Base-by-base conservation (phyloP, 2,329 filamentous ascomycete genomes). In the Phoma sp. region DNA sequence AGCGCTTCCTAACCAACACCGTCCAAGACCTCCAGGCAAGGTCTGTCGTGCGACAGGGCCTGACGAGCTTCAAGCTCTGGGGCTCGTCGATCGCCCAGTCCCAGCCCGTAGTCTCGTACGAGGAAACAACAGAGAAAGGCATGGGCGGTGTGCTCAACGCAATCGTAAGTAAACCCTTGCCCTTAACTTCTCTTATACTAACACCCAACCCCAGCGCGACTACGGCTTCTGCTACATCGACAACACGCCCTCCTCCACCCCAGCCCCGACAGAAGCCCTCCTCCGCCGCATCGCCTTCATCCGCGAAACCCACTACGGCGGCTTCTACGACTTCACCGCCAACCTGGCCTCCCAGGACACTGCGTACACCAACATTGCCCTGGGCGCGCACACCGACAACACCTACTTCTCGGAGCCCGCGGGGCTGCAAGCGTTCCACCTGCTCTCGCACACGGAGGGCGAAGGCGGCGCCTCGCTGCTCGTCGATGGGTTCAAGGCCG, bases 371-470 rank as follows among this genome's bases (percentile, higher is more conserved):
- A 91, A 89, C 65, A 82, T 95, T 45, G 87, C 87, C 1, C 83
- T 99, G 2, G 85, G 86, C 18, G 88, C 90, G 0, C 95, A 99
- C 75, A 98, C 93, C 1, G 95, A 99, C 76, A 98, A 86, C 6
- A 96, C 93, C 1, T 98, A 99, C 75, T 98, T 98, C 77, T 92
- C 86, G 22, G 93, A 98, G 59, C 93, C 95, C 0, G 88, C 90
- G 2, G 91, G 93, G 8, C 82, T 99, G 30, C 95, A 99, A 73
- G 87, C 95, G 24, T 96, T 99, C 75, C 95, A 99, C 70, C 80
- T 97, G 41, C 83, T 98, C 25, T 95, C 90, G 0, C 91, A 96
- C 72, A 88, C 86, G 7, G 76, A 81, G 2, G 83, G 86, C 22
- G 72, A 74, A 3, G 95, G 93, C 8, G 95, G 95, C 5, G 81